These are phyloP conservation scores for slime mould (Dictyostelium discoideum) DNA, from an alignment of 78 protist genomes.

Conservation along the genomic window DNA sequence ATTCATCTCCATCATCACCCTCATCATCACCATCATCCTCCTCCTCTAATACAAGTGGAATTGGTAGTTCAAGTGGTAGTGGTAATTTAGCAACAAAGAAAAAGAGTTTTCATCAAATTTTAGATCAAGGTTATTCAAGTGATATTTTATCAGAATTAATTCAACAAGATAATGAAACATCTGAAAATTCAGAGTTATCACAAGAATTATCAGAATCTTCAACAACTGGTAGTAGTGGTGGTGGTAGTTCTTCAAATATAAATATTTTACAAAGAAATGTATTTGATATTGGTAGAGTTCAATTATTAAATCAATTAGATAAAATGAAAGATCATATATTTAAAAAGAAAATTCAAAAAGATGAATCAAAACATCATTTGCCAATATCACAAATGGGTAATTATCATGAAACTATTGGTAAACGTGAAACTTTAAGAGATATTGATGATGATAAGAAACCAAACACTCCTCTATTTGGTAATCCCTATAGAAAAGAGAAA, in stretches of 20 bases:
- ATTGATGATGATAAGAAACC: slow-evolving; percentile 72
- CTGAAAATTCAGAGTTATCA: not conserved
- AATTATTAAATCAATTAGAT: slow-evolving; percentile 30
- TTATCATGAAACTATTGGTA: slow-evolving; percentile 51
- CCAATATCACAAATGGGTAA: slow-evolving; percentile 84
- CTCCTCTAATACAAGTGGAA: too few relatives aligned
- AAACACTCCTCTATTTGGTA: slow-evolving; percentile 70
- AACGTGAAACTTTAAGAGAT: slow-evolving; percentile 39
- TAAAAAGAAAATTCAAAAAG: slow-evolving; percentile 25
- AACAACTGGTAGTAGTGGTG: not conserved
- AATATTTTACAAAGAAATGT: slow-evolving; percentile 45
- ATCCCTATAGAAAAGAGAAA: slow-evolving; percentile 83
- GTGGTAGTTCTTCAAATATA: not conserved
- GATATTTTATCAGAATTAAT: not conserved
- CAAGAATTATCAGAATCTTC: not conserved
- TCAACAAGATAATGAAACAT: not conserved
- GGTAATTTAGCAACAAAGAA: not conserved
- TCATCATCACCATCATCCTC: not conserved
- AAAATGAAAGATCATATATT: slow-evolving; percentile 61
- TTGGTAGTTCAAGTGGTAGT: not conserved
- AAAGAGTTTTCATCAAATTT: slow-evolving; percentile 22
- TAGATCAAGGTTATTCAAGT: slow-evolving; percentile 7
- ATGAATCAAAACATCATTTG: slow-evolving; percentile 46
- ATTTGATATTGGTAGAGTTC: slow-evolving; percentile 58
- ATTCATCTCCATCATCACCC: not conserved